Evolutionary conservation across 352 stramenopile genomes (phyloP).

Genomic region (Phytophthora litchii): DNA sequence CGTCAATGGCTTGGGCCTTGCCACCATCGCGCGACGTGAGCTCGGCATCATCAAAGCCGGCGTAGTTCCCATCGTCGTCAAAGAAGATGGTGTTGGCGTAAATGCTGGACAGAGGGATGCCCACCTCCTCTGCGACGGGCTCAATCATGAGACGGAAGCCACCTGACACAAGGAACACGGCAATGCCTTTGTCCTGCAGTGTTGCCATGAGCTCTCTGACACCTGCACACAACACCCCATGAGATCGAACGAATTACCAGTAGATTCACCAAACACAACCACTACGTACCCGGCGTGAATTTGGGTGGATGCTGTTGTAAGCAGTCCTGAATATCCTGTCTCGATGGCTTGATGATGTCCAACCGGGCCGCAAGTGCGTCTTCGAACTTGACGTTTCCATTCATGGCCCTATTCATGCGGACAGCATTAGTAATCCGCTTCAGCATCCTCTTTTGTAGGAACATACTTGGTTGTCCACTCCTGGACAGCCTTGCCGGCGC

Average conservation of each 20-base stretch:
- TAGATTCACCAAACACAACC: background rate
- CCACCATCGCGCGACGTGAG: conserved; percentile 90
- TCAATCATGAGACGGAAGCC: conserved; percentile 99
- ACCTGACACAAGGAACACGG: conserved; percentile 98
- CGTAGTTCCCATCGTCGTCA: conserved; percentile 87
- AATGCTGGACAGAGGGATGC: conserved; percentile 91
- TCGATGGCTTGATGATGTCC: conserved; percentile 95
- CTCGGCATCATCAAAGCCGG: conserved; percentile 94
- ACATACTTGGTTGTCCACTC: conserved; percentile 93
- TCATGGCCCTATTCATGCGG: conserved; percentile 92
- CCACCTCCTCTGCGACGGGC: conserved; percentile 90
- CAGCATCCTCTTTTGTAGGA: background rate
- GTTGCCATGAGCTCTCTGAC: conserved; percentile 90
- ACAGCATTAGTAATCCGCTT: conserved; percentile 1
- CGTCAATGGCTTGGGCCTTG: conserved; percentile 80
- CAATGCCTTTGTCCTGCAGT: conserved; percentile 90
- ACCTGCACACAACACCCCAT: conserved; percentile 32
- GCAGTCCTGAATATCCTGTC: conserved; percentile 88
- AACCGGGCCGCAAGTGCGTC: conserved; percentile 96
- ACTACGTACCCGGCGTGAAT: conserved; percentile 77
- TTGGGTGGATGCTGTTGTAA: conserved; percentile 90
- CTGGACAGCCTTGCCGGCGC: conserved; percentile 93
- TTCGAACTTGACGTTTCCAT: conserved; percentile 97
- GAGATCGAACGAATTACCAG: background rate
- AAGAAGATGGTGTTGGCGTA: conserved; percentile 99